phyloP scores from a whole-genome alignment of 164 flowering plant species.

The Echeveria elegans region DNA sequence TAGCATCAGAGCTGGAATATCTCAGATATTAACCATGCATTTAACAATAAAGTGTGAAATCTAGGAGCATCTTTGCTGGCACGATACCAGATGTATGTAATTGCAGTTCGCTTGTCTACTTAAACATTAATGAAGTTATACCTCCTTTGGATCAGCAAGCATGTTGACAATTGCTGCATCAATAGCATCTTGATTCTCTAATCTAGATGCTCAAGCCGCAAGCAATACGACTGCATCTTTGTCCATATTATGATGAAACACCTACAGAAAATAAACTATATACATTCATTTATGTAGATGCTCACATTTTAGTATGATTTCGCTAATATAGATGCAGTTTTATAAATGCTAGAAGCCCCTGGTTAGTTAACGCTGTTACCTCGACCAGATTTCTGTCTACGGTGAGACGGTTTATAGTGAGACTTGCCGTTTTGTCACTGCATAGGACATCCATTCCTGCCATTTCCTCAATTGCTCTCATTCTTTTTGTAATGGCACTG shows the following conservation, averaged over 20 bases:
- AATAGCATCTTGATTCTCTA: slow-evolving; percentile 91
- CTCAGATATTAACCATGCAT: background rate
- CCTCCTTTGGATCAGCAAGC: slow-evolving; percentile 95
- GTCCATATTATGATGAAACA: slow-evolving; percentile 55
- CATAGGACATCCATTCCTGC: slow-evolving; percentile 93
- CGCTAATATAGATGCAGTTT: background rate
- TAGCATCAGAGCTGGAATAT: background rate
- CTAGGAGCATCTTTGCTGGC: slow-evolving; percentile 92
- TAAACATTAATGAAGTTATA: slow-evolving; percentile 10
- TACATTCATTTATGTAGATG: background rate
- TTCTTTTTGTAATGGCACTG: slow-evolving; percentile 81
- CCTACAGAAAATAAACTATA: slow-evolving; percentile 26
- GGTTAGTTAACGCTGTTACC: slow-evolving; percentile 25
- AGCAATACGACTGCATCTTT: slow-evolving; percentile 55
- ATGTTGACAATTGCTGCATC: slow-evolving; percentile 71
- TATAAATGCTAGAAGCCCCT: background rate
- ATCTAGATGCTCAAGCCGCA: slow-evolving; percentile 79
- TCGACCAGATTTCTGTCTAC: slow-evolving; percentile 72
- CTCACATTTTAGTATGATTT: background rate
- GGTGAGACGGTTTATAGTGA: slow-evolving; percentile 72
- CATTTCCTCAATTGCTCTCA: slow-evolving; percentile 94
- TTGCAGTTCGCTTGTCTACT: slow-evolving; percentile 80
- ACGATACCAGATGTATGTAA: slow-evolving; percentile 80
- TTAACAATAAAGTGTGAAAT: background rate
- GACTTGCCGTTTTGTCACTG: slow-evolving; percentile 88